A percentile compares a stretch with the other conserved stretches of the same genome.
Conservation (phyloP, 2,329 filamentous ascomycete genomes). For the Pseudogymnoascus sp. region DNA sequence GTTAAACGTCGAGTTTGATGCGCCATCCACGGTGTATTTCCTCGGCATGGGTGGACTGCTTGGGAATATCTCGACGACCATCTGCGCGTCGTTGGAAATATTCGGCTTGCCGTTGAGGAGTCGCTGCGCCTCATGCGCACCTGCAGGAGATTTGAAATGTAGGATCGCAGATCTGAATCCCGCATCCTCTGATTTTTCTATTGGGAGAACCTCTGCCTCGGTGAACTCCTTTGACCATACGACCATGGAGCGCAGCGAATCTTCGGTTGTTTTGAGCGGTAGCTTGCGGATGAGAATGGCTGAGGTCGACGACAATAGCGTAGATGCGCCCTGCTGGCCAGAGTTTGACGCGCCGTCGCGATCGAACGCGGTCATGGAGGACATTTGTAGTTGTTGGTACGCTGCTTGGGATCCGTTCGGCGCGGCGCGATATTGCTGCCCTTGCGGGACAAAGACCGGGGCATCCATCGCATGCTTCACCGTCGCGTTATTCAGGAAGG, state of each 20-base stretch:
- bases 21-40: slow-evolving; percentile 48
- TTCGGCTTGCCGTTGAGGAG: slow-evolving; percentile 53
- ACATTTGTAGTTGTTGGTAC: slow-evolving; percentile 30
- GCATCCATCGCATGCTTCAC: slow-evolving; percentile 33
- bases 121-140: slow-evolving; percentile 50
- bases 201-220: slow-evolving; percentile 45
- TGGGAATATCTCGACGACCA: slow-evolving; percentile 53
- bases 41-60: slow-evolving; percentile 32
- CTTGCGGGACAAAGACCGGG: slow-evolving; percentile 29
- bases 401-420: slow-evolving; percentile 26
- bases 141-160: slow-evolving; percentile 46
- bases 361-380: slow-evolving; percentile 28
- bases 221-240: slow-evolving; percentile 52
- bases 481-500: slow-evolving; percentile 15
- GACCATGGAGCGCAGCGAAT: slow-evolving; percentile 51
- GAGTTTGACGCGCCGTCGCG: slow-evolving; percentile 22
- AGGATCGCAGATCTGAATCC: slow-evolving; percentile 48
- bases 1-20: slow-evolving; percentile 15
- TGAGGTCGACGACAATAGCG: slow-evolving; percentile 27
- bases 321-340: slow-evolving; percentile 24
- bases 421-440: slow-evolving; percentile 26
- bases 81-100: slow-evolving; percentile 43
- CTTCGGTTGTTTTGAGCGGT: slow-evolving; percentile 47
- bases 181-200: slow-evolving; percentile 44
- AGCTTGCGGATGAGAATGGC: slow-evolving; percentile 49